Conservation (phyloP, 2,329 filamentous ascomycete species). For the Fusarium scirpi region DNA sequence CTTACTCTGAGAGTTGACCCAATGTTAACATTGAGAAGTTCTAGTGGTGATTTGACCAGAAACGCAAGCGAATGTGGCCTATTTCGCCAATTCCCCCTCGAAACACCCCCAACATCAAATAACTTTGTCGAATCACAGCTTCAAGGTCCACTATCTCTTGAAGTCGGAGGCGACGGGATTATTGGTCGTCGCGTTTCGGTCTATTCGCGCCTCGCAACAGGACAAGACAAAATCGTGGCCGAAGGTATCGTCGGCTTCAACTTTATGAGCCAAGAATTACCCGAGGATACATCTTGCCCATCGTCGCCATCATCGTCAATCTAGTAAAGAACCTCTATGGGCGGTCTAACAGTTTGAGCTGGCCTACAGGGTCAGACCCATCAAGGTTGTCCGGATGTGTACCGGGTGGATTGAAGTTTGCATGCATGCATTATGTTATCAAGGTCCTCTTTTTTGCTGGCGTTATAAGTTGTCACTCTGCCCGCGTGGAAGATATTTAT, state of each 20-base stretch:
- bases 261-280: constrained; percentile 41
- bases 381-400: constrained; percentile 33
- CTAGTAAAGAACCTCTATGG: constrained; percentile 12
- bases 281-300: constrained; percentile 3
- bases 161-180: constrained; percentile 60
- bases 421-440: neutral
- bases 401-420: neutral
- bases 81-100: constrained; percentile 55
- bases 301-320: constrained; percentile 25
- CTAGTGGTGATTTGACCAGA: constrained; percentile 58
- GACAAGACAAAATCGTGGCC: constrained; percentile 52
- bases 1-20: fast-evolving
- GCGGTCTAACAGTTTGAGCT: neutral
- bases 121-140: constrained; percentile 53
- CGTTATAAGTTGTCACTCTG: neutral
- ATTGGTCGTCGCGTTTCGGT: constrained; percentile 63
- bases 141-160: constrained; percentile 55
- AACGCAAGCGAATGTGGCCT: constrained; percentile 57
- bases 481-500: neutral
- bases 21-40: constrained; percentile 43
- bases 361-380: constrained; percentile 3
- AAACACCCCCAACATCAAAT: constrained; percentile 16
- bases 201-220: constrained; percentile 43
- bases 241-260: constrained; percentile 66
- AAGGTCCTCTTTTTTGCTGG: neutral